These are phyloP conservation scores for Ophiostoma ips DNA, from an alignment of 2,329 filamentous ascomycete genomes.

Conservation along the genomic window DNA sequence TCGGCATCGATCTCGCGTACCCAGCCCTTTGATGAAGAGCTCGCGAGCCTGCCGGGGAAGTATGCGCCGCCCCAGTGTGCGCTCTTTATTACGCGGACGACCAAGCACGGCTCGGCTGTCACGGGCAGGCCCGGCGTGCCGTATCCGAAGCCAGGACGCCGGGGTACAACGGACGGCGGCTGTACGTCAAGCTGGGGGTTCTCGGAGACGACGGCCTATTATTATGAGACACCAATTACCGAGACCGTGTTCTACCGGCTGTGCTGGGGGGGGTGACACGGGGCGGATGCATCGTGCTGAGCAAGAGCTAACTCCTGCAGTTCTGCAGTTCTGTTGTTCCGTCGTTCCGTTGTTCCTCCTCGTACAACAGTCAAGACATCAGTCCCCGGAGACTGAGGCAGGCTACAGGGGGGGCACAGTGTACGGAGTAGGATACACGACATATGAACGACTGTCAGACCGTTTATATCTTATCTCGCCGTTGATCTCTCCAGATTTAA, in stretches of 20 bases:
- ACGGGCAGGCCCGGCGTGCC: not conserved
- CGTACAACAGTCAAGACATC: not conserved
- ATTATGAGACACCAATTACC: constrained; percentile 11
- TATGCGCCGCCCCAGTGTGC: constrained; percentile 6
- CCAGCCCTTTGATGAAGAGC: constrained; percentile 12
- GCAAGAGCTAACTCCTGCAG: too few relatives aligned
- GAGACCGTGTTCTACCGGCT: constrained; percentile 8
- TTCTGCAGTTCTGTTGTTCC: not conserved
- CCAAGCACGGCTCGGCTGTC: not conserved
- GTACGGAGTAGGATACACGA: too few relatives aligned
- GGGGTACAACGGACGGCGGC: constrained; percentile 15
- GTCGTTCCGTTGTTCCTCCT: not conserved
- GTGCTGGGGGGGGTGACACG: too few relatives aligned
- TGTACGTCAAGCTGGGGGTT: constrained; percentile 36
- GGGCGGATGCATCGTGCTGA: too few relatives aligned
- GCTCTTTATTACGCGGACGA: constrained; percentile 6
- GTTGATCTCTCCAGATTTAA: too few relatives aligned
- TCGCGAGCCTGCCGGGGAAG: constrained; percentile 10
- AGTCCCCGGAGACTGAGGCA: too few relatives aligned
- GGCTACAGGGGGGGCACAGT: too few relatives aligned
- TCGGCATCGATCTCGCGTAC: constrained; percentile 13
- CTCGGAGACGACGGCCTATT: constrained; percentile 13
- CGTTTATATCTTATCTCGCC: too few relatives aligned
- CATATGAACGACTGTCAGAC: too few relatives aligned
- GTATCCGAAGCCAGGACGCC: not conserved